Evolutionary conservation across 257 asterid species (phyloP).

Genomic region (Avicennia marina): DNA sequence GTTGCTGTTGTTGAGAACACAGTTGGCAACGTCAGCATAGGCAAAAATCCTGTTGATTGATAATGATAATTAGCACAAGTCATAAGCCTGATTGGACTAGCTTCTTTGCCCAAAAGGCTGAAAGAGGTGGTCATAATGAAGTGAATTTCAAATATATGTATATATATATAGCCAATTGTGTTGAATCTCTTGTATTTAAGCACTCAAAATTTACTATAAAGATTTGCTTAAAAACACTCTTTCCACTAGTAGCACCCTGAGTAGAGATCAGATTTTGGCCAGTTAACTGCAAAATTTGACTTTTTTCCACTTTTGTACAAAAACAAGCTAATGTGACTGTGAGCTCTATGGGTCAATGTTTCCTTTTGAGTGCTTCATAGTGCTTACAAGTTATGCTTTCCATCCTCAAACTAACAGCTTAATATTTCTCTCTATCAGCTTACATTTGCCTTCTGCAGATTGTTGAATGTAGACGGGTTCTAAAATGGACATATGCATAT

Average conservation of each 20-base stretch:
- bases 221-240: background rate
- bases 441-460: conserved; percentile 45
- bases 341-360: conserved; percentile 1
- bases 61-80: background rate
- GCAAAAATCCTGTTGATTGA: no score
- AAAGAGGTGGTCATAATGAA: background rate
- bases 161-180: background rate
- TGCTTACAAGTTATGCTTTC: background rate
- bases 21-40: background rate
- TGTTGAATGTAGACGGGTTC: conserved; percentile 94
- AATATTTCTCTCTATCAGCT: conserved; percentile 16
- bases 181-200: background rate
- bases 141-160: conserved; percentile 7
- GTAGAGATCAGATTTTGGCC: background rate
- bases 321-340: background rate
- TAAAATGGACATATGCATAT: conserved; percentile 94
- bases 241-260: background rate
- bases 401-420: background rate
- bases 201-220: background rate
- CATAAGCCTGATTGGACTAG: conserved; percentile 11
- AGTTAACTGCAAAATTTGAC: background rate
- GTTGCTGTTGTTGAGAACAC: conserved; percentile 11
- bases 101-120: background rate
- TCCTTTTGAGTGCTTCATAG: background rate
- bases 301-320: background rate